Evolutionary conservation across 345 rosid species (phyloP), one percentile per base, ranked within the genome.

Genomic region (Populus euphratica): DNA sequence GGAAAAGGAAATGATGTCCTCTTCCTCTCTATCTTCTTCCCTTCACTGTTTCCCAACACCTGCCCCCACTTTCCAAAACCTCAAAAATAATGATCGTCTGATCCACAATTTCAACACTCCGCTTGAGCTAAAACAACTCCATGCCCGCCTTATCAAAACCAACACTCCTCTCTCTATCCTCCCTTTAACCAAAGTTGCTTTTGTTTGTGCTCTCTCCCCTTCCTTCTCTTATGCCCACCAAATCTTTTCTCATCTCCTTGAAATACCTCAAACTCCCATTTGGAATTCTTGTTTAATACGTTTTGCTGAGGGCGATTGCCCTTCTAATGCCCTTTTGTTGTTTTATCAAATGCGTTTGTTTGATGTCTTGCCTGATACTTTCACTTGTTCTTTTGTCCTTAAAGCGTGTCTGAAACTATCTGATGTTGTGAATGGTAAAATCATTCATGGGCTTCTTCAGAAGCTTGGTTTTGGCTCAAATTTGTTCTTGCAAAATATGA

Each of bases 211-310:
- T 73, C 83, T 77, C 2, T 62, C 79, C 21, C 72, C 74, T 1
- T 70, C 68, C 29, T 74, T 79, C 80, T 18, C 80, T 62, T 82
- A 82, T 27, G 83, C 87, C 66, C 81, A 67, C 18, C 59, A 73
- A 56, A 76, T 85, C 68, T 73, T 85, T 43, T 16, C 65, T 6
- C 43, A 54, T 36, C 21, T 69, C 10, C 10, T 25, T 13, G 17
- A 59, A 67, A 41, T 43, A 76, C 73, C 73, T 12, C 50, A 71
- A 17, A 69, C 64, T 33, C 62, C 76, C 65, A 10, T 83, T 25
- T 85, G 89, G 89, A 87, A 87, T 68, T 79, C 87, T 70, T 85
- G 89, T 73, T 79, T 85, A 76, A 85, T 75, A 76, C 21, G 44
- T 1, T 79, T 85, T 6, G 83, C 79, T 12, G 85, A 82, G 41